Base-by-base conservation (phyloP, 1,284 basidiomycete species). In the Papiliotrema flavescens region DNA sequence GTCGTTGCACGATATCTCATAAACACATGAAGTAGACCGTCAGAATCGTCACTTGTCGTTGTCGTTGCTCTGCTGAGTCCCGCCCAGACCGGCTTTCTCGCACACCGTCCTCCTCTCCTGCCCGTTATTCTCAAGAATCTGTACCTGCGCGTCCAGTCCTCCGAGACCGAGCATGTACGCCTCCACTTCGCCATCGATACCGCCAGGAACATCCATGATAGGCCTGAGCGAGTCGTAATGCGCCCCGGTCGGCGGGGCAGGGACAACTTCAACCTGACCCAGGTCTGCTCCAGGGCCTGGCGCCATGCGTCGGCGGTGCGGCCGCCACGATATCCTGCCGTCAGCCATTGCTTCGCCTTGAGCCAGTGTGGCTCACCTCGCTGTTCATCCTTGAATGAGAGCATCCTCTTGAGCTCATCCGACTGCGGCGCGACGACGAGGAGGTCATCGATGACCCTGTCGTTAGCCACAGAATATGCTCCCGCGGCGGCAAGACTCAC, bases 181-280 rank as follows among this genome's bases (percentile, higher is more conserved):
- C 46, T 54, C 49, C 24, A 57, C 53, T 7, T 56, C 48, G 11
- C 55, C 55, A 20, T 44, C 45, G 3, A 22, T 15, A 5, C 56
- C 54, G 4, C 59, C 59, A 19, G 14, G 20, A 20, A 61, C 15
- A 17, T 32, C 35, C 53, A 61, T 58, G 17, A 48, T 42, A 19
- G 51, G 8, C 36, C 49, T 49, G 7, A 61, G 32, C 4, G 24
- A 20, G 3, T 13, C n/a, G 26, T 48, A 55, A 13, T 39, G 13
- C 9, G 28, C 37, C 2, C 5, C 35, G 3, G 47, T 36, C 14
- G 59, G 43, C 14, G 56, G 35, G 5, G 54, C 51, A 13, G 52
- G 17, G 44, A 39, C 11, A 61, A 45, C 5, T 37, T 45, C 2
- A 61, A 47, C 40, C 55, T 57, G 49, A 61, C 32, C 59, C 59